Base-by-base conservation (phyloP, 164 flowering plant species). In the Stephania japonica region DNA sequence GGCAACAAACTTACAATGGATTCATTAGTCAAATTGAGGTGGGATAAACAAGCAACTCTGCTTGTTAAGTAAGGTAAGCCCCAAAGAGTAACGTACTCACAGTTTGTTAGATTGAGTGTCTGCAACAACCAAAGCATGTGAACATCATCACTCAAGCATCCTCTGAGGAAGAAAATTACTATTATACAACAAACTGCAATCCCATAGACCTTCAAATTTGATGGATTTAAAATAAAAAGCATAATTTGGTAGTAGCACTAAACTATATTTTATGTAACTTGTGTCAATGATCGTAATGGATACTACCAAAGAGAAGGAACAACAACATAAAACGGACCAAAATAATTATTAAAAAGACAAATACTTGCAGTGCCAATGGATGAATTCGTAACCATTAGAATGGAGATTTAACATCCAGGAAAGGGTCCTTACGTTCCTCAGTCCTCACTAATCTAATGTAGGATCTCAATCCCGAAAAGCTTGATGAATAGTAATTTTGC, bases 21-120 rank as follows among this genome's bases (percentile, higher is more conserved):
- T 14, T 92, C 89, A 78, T 91, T 74, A 12, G 97, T 84, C 53
- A 94, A 73, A 32, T 44, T 81, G 68, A 94, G 90, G 68, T 87
- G 88, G 74, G 77, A 81, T 67, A 94, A 71, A 74, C 77, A 65
- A 70, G 61, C 81, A 68, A 86, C 75, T 43, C 85, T 86, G 71
- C 82, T 87, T 53, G 82, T 81, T 42, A 94, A 78, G 25, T 85
- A 86, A 73, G 90, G 86, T 71, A 91, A 82, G 24, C 98, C 96
- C 49, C 64, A 74, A 61, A 83, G 87, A 74, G 81, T 83, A 47
- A 94, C 81, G 67, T 89, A 88, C 70, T 83, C 87, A 75, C 94
- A 90, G 70, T 87, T 81, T 6, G 98, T 89, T 78, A 94, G 74
- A 75, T 91, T 86, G 59, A 94, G 94, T 27, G 81, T 81, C 98